Evolutionary conservation across 345 rosid species (phyloP), one percentile per base, ranked within the genome.

Genomic region (Arabidopsis suecica): DNA sequence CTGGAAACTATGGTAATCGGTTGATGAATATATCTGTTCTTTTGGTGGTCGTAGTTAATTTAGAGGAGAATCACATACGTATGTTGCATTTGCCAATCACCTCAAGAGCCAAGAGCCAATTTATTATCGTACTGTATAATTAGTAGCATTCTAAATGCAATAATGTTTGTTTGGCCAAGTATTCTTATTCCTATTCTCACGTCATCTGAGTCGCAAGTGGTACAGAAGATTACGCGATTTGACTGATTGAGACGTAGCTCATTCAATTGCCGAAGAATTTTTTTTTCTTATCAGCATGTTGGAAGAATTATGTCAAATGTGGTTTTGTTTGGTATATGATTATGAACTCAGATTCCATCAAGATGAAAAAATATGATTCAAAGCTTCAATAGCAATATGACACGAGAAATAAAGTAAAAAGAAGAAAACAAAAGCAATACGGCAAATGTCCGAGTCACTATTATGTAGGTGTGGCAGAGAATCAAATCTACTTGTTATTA

Each of bases 401-500:
- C 36, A 61, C 7, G 22, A 61, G 34, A 42, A 41, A 40, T 0
- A 32, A 22, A 36, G 22, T 7, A 11, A 11, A 9, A 57, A 9
- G 2, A 34, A 18, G 12, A 22, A 38, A 6, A 36, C 9, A 12
- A 7, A 7, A 41, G 37, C 22, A 23, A 41, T 13, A 61, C 1
- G 50, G 47, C 68, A 62, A 22, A 61, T 7, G 67, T 62, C 23
- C 1, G 22, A 2, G 4, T 23, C 36, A 41, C 66, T 1, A 25
- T 23, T 41, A 6, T 25, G 34, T 7, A 61, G 36, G 36, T 61
- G 50, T 13, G 14, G 33, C 34, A 61, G 67, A 41, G 67, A 61
- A 41, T 61, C 67, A 61, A 41, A 61, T 61, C 51, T 20, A 61
- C 12, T 22, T 13, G 22, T 61, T 12, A 61, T 61, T 12, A 61